phyloP scores from a whole-genome alignment of 345 rosid genomes.

The Dovyalis caffra region DNA sequence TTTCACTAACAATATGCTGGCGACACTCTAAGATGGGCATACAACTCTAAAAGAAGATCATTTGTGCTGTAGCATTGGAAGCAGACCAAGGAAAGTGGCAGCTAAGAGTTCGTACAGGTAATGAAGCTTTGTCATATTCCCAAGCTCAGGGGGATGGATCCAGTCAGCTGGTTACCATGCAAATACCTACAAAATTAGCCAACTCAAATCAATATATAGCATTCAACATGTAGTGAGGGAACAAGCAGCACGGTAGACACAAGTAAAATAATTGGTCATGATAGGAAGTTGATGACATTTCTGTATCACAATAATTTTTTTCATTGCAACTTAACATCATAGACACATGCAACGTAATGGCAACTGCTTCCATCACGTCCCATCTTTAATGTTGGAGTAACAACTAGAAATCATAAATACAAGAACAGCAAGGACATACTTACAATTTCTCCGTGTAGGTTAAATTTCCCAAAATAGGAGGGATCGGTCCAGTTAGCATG shows the following conservation, averaged over 20 bases:
- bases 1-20: background rate
- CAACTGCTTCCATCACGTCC: background rate
- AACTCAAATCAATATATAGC: background rate
- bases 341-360: background rate
- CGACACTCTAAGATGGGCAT: background rate
- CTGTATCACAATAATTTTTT: background rate
- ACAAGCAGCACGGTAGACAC: no score
- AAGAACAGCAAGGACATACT: constrained; percentile 21
- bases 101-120: constrained; percentile 57
- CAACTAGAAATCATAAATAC: constrained; percentile 1
- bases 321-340: background rate
- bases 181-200: constrained; percentile 56
- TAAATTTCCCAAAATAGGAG: constrained; percentile 87
- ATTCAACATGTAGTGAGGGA: background rate
- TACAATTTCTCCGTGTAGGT: constrained; percentile 92
- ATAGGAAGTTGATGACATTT: background rate
- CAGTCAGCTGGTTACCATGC: constrained; percentile 77
- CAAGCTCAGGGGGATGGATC: constrained; percentile 85
- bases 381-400: background rate
- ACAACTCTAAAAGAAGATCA: background rate
- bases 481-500: constrained; percentile 78
- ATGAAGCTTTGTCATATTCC: constrained; percentile 95
- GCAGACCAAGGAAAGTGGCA: background rate
- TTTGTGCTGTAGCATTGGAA: background rate
- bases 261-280: background rate